These are phyloP conservation scores for Phytomonas francai DNA, from an alignment of 208 protist species.

Conservation along the genomic window DNA sequence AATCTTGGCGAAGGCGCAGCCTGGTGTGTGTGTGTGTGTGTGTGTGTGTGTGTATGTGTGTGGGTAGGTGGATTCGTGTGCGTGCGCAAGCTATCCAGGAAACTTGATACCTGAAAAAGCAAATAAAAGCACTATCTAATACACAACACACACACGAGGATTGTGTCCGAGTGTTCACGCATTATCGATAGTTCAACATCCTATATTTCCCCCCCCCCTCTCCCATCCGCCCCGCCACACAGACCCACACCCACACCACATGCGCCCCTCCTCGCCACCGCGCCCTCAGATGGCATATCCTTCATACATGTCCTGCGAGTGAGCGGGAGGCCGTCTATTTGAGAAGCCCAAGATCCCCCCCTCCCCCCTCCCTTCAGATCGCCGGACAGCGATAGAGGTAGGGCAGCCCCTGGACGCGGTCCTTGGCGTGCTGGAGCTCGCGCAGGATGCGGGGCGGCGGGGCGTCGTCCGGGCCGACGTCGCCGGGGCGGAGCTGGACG, in stretches of 20 bases:
- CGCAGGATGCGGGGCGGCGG: conserved; percentile 31
- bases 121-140: neutral
- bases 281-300: neutral
- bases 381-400: conserved; percentile 91
- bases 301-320: neutral
- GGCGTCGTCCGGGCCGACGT: conserved; percentile 13
- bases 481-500: conserved; percentile 41
- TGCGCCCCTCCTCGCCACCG: neutral
- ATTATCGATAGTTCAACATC: neutral
- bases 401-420: conserved; percentile 79
- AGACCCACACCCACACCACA: neutral
- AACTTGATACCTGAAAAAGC: conserved; percentile 4
- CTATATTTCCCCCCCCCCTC: neutral
- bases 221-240: neutral
- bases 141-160: neutral
- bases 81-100: conserved; percentile 7
- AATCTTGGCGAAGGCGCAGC: conserved; percentile 1
- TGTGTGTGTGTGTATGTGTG: conserved; percentile 6
- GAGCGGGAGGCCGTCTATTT: neutral
- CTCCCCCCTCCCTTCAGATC: conserved; percentile 26
- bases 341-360: neutral
- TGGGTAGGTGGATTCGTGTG: conserved; percentile 3
- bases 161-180: neutral
- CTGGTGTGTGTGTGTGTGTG: neutral
- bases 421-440: conserved; percentile 77